Conservation (phyloP, 352 stramenopile genomes). For the Pythium rishiriense region DNA sequence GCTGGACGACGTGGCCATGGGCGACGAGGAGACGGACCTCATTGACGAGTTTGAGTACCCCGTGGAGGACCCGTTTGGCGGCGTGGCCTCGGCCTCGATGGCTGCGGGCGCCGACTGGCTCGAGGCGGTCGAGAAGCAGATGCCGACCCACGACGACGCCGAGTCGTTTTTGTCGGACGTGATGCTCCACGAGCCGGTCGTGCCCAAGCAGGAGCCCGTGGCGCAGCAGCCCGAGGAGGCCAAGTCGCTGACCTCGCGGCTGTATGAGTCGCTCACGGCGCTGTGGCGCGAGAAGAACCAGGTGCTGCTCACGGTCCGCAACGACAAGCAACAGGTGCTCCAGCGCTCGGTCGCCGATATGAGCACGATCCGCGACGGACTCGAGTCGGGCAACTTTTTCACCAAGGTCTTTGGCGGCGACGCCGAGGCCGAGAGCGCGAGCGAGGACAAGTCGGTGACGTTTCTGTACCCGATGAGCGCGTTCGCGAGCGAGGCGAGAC, state of each 20-base stretch:
- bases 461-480: constrained; percentile 87
- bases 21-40: constrained; percentile 49
- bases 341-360: constrained; percentile 78
- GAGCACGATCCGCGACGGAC: constrained; percentile 73
- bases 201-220: constrained; percentile 8
- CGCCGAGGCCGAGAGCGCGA: constrained; percentile 17
- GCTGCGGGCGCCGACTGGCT: constrained; percentile 71
- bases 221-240: constrained; percentile 12
- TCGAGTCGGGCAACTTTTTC: constrained; percentile 70
- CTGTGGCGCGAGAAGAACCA: constrained; percentile 88
- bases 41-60: constrained; percentile 85
- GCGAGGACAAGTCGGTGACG: constrained; percentile 68
- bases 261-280: constrained; percentile 79
- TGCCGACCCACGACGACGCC: constrained; percentile 10
- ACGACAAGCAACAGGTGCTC: constrained; percentile 73
- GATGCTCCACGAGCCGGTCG: constrained; percentile 29
- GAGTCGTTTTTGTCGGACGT: constrained; percentile 23
- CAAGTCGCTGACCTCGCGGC: constrained; percentile 54
- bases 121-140: constrained; percentile 51
- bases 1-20: constrained; percentile 26
- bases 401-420: constrained; percentile 41
- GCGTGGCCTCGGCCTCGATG: constrained; percentile 22
- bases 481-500: constrained; percentile 55
- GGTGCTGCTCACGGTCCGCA: constrained; percentile 69
- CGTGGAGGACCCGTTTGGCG: constrained; percentile 71